These are phyloP conservation scores for Meira miltonrushii DNA, from an alignment of 1,284 basidiomycete species.

Conservation along the genomic window DNA sequence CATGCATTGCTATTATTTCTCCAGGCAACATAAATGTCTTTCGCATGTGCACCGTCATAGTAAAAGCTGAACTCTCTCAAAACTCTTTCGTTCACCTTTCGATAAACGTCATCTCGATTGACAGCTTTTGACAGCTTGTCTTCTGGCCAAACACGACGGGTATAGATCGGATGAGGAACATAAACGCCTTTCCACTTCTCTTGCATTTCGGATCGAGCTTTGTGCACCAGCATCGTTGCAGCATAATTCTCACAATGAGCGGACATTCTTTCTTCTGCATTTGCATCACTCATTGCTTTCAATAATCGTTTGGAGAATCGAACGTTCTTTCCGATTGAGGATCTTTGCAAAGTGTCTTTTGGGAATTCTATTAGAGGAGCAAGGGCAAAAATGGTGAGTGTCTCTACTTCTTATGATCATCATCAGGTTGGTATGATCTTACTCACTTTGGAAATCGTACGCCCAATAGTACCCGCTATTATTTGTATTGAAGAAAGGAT, in stretches of 20 bases:
- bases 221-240: constrained; percentile 46
- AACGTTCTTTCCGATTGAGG: constrained; percentile 51
- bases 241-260: constrained; percentile 49
- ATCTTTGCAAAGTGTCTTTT: constrained; percentile 21
- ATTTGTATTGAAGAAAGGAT: constrained; percentile 48
- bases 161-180: constrained; percentile 49
- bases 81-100: constrained; percentile 47
- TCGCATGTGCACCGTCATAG: constrained; percentile 46
- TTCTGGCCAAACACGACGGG: constrained; percentile 46
- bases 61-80: constrained; percentile 49
- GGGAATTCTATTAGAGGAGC: neutral
- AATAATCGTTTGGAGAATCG: constrained; percentile 45
- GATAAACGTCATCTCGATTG: constrained; percentile 46
- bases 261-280: constrained; percentile 48
- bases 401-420: neutral
- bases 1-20: constrained; percentile 44
- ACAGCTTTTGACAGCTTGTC: constrained; percentile 37
- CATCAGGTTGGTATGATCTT: neutral
- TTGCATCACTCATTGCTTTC: constrained; percentile 49
- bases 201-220: constrained; percentile 31
- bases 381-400: neutral
- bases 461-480: constrained; percentile 51
- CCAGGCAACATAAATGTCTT: constrained; percentile 48
- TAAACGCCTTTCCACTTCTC: constrained; percentile 49
- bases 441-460: constrained; percentile 44